Base-by-base conservation (phyloP, 495 filamentous ascomycete species). In the Filosporella fistucella region DNA sequence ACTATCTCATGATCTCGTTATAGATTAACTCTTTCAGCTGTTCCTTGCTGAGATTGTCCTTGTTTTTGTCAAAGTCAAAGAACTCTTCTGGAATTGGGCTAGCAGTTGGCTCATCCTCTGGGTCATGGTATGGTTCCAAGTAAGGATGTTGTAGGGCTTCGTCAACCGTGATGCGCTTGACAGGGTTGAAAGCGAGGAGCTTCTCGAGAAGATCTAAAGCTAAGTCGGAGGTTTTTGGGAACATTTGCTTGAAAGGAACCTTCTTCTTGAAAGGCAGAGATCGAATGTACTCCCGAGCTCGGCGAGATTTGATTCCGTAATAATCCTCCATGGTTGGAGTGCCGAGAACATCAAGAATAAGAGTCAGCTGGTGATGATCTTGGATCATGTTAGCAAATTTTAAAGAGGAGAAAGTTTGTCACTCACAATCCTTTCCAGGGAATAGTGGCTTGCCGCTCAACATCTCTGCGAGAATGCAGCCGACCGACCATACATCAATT, bases 201-300 rank as follows among this genome's bases (percentile, higher is more conserved):
- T 91, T 91, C 74, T 99, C 94, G 22, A 99, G 74, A 30, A 99
- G 76, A 59, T 99, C 93, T 23, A 97, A 79, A 1, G 94, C 94
- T 39, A 91, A 74, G 26, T 96, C 90, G 30, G 89, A 93, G 33
- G 90, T 95, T 74, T 95, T 95, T 47, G 93, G 94, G 78, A 99
- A 99, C 70, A 99, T 83, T 29, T 84, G 84, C 60, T 90, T 88
- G 83, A 96, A 94, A 0, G 94, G 91, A 39, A 97, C 91, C 80
- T 96, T 96, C 85, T 99, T 99, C 81, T 97, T 99, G 77, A 99
- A 99, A n/a, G 94, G 94, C 29, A 99, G 82, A 36, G 91, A 96
- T 32, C 94, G 90, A 65, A 99, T 99, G 69, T 99, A 99, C 68
- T 99, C 94, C 51, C 94, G 84, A 21, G 94, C 94, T 54, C 94